A percentile compares a stretch with the other conserved stretches of the same genome.
Conservation (phyloP, 148 eudicot species). For the Rhododendron griersonianum region DNA sequence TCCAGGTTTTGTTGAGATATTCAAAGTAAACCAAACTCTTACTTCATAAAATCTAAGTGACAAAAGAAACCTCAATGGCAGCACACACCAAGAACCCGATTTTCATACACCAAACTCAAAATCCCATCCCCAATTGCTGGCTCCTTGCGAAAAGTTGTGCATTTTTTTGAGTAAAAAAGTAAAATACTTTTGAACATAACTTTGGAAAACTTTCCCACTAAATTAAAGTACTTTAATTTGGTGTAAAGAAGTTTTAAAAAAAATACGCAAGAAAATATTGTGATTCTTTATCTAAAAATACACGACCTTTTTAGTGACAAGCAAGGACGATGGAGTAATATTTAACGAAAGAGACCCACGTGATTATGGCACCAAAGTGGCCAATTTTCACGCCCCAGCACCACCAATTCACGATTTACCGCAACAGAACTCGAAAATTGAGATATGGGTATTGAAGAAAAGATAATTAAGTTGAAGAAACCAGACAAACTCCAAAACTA, state of each 20-base stretch:
- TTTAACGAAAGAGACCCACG: neutral
- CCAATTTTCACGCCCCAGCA: neutral
- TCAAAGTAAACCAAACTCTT: neutral
- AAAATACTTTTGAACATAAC: neutral
- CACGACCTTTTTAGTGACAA: neutral
- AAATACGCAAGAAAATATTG: neutral
- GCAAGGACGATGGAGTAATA: neutral
- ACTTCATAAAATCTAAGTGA: neutral
- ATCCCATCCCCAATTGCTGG: neutral
- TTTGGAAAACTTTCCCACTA: neutral
- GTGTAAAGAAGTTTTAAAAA: neutral
- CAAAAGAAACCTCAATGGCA: neutral
- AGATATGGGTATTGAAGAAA: conserved; percentile 9
- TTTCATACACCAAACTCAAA: neutral
- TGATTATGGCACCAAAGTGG: neutral
- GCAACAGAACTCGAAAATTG: neutral
- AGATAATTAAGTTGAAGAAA: conserved; percentile 20
- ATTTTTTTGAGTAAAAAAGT: neutral
- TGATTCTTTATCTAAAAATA: neutral
- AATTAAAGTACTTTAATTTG: neutral
- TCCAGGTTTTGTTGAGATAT: neutral
- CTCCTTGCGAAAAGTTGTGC: neutral
- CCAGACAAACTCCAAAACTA: neutral
- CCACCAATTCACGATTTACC: neutral
- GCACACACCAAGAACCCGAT: neutral